Base-by-base conservation (phyloP, 306 rosid species). In the Sphenostylis stenocarpa region DNA sequence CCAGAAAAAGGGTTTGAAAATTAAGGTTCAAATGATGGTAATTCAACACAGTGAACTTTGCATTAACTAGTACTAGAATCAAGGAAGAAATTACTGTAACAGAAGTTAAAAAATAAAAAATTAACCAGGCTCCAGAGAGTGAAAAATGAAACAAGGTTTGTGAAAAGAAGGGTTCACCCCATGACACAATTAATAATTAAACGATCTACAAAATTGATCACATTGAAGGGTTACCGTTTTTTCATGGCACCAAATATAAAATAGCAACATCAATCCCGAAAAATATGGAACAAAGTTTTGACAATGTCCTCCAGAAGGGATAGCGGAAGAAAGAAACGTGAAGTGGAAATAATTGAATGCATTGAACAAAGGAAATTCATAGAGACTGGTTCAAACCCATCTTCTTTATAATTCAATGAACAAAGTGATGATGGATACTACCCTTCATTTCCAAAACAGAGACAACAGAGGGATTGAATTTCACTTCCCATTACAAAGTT, bases 281-380 rank as follows among this genome's bases (percentile, higher is more conserved):
- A 74, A 72, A 45, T 56, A 38, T 48, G 65, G 47, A 78, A 57
- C 84, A 67, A 41, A 73, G 78, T 64, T 75, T 56, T 69, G 85
- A 73, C 77, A 53, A 38, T 74, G 73, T 69, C 51, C 41, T 69
- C 51, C 33, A 13, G 39, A 60, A 64, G 52, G 70, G 71, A n/a
- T 69, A 26, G 68, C 53, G 63, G 28, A 56, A 63, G 53, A 73
- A 77, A 70, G 58, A 64, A 64, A 75, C 33, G 72, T 74, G 82
- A 74, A 75, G 70, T 49, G 64, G 60, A 77, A 72, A 66, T 20
- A 66, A 64, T 78, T 82, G 56, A 84, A 80, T 57, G 58, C 28
- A 29, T 47, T 47, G 63, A 68, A 61, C 80, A 29, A 77, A 47
- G 68, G 48, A 73, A 70, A 53, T 53, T 58, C 39, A 23, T 20